phyloP scores from a whole-genome alignment of 179 eudicot species.

The Beta corolliflora region DNA sequence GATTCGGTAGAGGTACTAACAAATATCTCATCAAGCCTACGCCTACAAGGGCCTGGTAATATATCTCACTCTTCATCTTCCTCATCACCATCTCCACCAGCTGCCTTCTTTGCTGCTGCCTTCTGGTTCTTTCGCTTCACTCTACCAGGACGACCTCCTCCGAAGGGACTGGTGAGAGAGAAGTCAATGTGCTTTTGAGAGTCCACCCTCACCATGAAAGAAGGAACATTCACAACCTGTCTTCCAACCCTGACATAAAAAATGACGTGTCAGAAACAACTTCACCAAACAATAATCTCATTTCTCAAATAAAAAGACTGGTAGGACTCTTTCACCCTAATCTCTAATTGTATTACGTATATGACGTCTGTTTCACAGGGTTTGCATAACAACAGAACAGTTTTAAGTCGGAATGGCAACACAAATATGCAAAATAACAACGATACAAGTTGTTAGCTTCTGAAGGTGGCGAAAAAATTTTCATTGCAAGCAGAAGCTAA shows the following conservation, averaged over 20 bases:
- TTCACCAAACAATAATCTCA: too few species aligned
- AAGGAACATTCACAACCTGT: constrained; percentile 70
- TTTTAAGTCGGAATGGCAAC: too few species aligned
- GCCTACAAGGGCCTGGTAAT: background rate
- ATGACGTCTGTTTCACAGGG: too few species aligned
- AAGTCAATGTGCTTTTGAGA: constrained; percentile 80
- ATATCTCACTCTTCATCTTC: constrained; percentile 61
- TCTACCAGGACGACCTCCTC: constrained; percentile 82
- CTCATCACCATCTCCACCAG: constrained; percentile 75
- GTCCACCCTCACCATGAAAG: constrained; percentile 76
- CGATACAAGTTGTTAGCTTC: too few species aligned
- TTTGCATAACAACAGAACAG: too few species aligned
- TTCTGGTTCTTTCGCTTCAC: constrained; percentile 80
- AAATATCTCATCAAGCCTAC: background rate
- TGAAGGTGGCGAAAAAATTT: too few species aligned
- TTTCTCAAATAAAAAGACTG: too few species aligned
- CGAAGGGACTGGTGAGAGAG: constrained; percentile 73
- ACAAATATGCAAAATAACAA: too few species aligned
- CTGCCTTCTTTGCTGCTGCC: constrained; percentile 71
- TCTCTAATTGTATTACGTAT: too few species aligned
- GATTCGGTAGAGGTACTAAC: background rate
- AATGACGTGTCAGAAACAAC: too few species aligned
- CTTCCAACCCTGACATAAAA: constrained; percentile 58
- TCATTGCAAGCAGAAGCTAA: too few species aligned
- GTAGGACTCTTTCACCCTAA: too few species aligned